Evolutionary conservation across 257 asterid species (phyloP), one percentile per base, ranked within the genome.

Genomic region (Lavandula angustifolia): DNA sequence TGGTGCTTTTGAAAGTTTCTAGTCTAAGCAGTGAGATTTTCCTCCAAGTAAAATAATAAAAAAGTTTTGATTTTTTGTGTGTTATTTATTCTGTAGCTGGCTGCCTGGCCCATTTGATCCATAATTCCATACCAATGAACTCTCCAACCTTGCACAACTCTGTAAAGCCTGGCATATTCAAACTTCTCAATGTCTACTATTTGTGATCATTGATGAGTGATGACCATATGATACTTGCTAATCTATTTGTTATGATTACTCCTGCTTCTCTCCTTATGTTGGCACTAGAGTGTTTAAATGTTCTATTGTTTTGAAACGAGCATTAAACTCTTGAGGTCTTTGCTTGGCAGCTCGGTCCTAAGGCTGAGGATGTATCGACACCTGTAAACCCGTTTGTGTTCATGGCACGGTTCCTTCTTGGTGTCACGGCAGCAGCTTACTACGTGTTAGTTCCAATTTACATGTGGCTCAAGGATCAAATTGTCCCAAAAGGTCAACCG

Each of bases 381-480:
- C 94, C 99, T 0, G 82, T 78, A 62, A 89, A 89, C 52, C 94
- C 86, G 0, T 59, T 77, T 7, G 86, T 81, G 44, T 92, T 92
- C 66, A 71, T 83, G 13, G 32, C 53, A 22, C 88, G 97, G 51
- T 73, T 92, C 74, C 8, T 87, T 54, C 86, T 89, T 7, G 99
- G 99, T 18, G 86, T 78, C 58, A 34, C 78, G 80, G 99, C 99
- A 9, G 94, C 78, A 49, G 51, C 96, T 13, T 92, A 87, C 85
- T 85, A 73, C 37, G 95, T 87, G 27, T 70, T 89, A 76, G 94
- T 92, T 77, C 99, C 97, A 8, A 82, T 89, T 40, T 92, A 87
- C 83, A 87, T 92, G 98, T 92, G 97, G 98, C 64, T 89, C 73
- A 89, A 92, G 80, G 94, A 92, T 74, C 96, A 68, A 71, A 77